phyloP scores from a whole-genome alignment of 495 filamentous ascomycete species.

The Amniculicola lignicola region DNA sequence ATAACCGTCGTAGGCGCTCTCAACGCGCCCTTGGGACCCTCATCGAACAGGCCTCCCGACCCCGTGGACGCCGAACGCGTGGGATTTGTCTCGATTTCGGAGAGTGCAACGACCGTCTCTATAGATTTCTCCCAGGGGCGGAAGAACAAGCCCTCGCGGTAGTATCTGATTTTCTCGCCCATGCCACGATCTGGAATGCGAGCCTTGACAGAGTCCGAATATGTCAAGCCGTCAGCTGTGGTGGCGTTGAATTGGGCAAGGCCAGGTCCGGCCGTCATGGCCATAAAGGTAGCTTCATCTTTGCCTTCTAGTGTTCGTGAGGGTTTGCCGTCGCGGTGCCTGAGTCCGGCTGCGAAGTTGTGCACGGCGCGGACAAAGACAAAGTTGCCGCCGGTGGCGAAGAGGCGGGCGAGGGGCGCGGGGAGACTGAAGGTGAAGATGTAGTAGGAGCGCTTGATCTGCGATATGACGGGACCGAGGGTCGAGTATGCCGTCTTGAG shows the following conservation, averaged over 20 bases:
- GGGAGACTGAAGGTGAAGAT: slow-evolving; percentile 53
- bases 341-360: slow-evolving; percentile 35
- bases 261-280: slow-evolving; percentile 24
- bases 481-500: slow-evolving; percentile 44
- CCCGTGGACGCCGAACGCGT: slow-evolving; percentile 38
- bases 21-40: slow-evolving; percentile 46
- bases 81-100: slow-evolving; percentile 37
- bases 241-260: background rate
- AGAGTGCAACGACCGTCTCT: slow-evolving; percentile 48
- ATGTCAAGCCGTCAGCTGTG: background rate
- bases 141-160: slow-evolving; percentile 47
- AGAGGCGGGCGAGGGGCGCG: slow-evolving; percentile 39
- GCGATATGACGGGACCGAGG: slow-evolving; percentile 44
- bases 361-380: slow-evolving; percentile 46
- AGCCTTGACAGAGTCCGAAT: slow-evolving; percentile 33
- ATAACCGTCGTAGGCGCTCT: slow-evolving; percentile 52
- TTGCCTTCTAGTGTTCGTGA: background rate
- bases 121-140: slow-evolving; percentile 50
- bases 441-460: slow-evolving; percentile 49
- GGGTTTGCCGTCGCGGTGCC: slow-evolving; percentile 39
- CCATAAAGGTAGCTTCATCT: slow-evolving; percentile 23
- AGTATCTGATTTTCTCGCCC: slow-evolving; percentile 49
- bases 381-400: slow-evolving; percentile 45
- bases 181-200: slow-evolving; percentile 19
- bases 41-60: slow-evolving; percentile 49